Base-by-base conservation (phyloP, 2,329 filamentous ascomycete genomes). In the Hymenoscyphus scutula region DNA sequence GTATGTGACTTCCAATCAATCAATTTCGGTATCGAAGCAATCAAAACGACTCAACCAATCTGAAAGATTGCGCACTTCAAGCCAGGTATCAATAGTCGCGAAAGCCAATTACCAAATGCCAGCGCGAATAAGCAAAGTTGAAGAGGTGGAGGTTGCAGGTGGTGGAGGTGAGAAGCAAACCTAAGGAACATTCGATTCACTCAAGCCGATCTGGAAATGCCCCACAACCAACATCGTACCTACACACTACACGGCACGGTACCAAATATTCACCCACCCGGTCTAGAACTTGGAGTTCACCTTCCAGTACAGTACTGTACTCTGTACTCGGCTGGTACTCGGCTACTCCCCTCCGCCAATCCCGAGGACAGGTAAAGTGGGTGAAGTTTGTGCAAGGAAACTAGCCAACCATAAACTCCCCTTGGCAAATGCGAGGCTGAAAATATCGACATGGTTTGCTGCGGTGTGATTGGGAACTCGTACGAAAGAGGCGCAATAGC, bases 401-500 rank as follows among this genome's bases (percentile, higher is more conserved):
- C 7, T 19, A 10, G 15, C 41, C 41, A 48, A 48, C 23, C 41
- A 48, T 48, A 48, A 19, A 48, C 23, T 48, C 5, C 19, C 41
- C 41, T 48, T 23, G 7, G 19, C 41, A 48, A 4, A 48, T 48
- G n/a, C n/a, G 41, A 48, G 41, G 41, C 41, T 48, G 41, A 48
- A 25, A 48, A 48, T 23, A 48, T 48, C 7, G n/a, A 48, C 41
- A 19, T 23, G 41, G n/a, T 48, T 10, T 23, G 38, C 15, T n/a
- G 30, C 48, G 19, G 58, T 30, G 58, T 23, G 53, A 34, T 54
- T 55, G 19, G 53, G 38, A 38, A 34, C 48, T 23, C 11, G 23
- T 48, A 48, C 41, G 41, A 48, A 48, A 23, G 41, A 23, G 41
- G 41, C 41, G 19, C n/a, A 48, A 48, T 23, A 11, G 11, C 3